phyloP scores from a whole-genome alignment of 345 rosid species.

The Brassica rapa region DNA sequence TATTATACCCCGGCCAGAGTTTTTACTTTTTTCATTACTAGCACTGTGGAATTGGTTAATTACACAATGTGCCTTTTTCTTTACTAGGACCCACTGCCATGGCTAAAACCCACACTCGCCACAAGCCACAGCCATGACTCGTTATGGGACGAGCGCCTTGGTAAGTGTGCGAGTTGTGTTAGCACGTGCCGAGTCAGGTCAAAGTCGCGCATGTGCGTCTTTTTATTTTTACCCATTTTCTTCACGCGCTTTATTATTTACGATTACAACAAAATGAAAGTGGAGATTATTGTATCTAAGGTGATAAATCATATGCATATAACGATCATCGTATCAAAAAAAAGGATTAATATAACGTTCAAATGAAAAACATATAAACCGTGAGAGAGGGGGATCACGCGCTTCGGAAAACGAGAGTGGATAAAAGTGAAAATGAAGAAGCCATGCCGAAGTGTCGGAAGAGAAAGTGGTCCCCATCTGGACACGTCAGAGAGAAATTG shows the following conservation, averaged over 20 bases:
- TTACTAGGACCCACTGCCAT: constrained; percentile 29
- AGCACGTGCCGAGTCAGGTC: constrained; percentile 30
- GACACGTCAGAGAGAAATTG: constrained; percentile 39
- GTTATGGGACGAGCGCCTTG: constrained; percentile 35
- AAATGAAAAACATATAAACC: neutral
- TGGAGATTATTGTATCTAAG: neutral
- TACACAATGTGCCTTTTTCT: constrained; percentile 22
- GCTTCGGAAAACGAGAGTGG: neutral
- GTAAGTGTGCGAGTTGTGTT: constrained; percentile 28
- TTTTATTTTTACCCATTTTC: neutral
- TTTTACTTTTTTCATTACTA: neutral
- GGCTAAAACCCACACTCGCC: constrained; percentile 40
- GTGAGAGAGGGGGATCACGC: constrained; percentile 6
- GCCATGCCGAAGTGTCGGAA: constrained; percentile 45
- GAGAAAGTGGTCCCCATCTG: constrained; percentile 33
- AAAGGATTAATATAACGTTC: neutral
- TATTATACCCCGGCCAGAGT: constrained; percentile 34
- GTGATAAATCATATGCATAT: neutral
- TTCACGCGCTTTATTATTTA: constrained; percentile 7
- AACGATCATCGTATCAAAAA: neutral
- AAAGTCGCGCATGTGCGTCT: constrained; percentile 5
- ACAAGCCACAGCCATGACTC: constrained; percentile 32
- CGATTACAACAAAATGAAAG: neutral
- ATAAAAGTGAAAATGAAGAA: neutral
- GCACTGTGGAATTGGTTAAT: neutral